Evolutionary conservation across 2,329 filamentous ascomycete genomes (phyloP), one percentile per base, ranked within the genome.

Genomic region (Myotisia sp.): DNA sequence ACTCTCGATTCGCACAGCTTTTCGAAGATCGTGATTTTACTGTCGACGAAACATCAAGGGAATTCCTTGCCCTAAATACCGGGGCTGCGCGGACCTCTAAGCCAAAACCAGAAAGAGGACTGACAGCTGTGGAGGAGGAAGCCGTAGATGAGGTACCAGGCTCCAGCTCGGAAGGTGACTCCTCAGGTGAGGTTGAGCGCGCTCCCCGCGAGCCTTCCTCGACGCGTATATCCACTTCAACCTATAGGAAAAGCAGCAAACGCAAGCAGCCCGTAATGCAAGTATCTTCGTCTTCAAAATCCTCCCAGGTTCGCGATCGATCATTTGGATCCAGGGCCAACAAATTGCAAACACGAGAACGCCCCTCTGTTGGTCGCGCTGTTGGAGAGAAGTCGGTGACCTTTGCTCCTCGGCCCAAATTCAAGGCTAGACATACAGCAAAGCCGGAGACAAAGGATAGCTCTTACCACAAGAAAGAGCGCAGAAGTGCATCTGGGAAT

Each of bases 21-120:
- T 98, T 95, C 62, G 78, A 94, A 52, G 84, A 95, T 54, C 79
- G 86, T 48, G 86, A 92, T 37, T 95, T 93, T 56, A 73, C 73
- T 47, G 81, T 98, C 39, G 87, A 98, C 55, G 90, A 98, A 60
- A 78, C 64, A 24, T 92, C 79, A 43, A 70, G 75, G 48, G 87
- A 95, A 55, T 98, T 92, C 65, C 73, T 76, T 39, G 70, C 78
- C 29, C 75, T 92, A 58, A 98, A 98, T 53, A 84, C 90, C 3
- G 92, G 83, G 56, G 90, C 83, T 5, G 71, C 63, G 21, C 45
- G 50, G 5, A 46, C 47, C 10, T 34, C 50, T 5, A 37, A 49
- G 3, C 31, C 48, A 26, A 45, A 47, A 36, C 56, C 55, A 32
- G 59, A 63, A 37, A 57, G 60, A 23, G 70, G 68, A 13, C 64